A percentile compares a stretch with the other conserved stretches of the same genome.
Conservation (phyloP, 441 rosid species). For the Populus hybrid region DNA sequence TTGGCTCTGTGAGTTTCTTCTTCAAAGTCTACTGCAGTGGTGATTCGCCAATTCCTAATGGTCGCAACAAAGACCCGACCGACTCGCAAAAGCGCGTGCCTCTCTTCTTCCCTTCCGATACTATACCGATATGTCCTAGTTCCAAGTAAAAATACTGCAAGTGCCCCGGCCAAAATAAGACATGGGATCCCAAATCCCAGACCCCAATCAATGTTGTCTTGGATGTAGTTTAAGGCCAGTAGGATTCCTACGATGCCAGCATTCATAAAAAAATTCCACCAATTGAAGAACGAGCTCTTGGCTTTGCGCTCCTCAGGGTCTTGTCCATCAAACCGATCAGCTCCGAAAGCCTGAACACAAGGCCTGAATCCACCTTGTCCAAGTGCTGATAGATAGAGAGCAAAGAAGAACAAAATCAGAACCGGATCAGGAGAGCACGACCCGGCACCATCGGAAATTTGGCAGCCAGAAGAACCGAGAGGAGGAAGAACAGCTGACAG, state of each 20-base stretch:
- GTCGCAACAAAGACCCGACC: constrained; percentile 24
- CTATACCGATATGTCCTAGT: constrained; percentile 33
- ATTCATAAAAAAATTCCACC: constrained; percentile 38
- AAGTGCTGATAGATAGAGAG: constrained; percentile 58
- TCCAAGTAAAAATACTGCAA: constrained; percentile 39
- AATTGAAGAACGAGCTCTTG: constrained; percentile 68
- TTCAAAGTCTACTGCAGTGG: constrained; percentile 12
- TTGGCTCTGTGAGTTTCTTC: constrained; percentile 22
- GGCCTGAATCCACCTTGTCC: constrained; percentile 81
- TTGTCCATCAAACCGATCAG: constrained; percentile 64
- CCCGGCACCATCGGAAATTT: background rate
- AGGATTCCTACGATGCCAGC: constrained; percentile 10
- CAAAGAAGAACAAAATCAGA: constrained; percentile 49
- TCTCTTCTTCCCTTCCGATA: constrained; percentile 21
- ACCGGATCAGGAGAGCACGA: constrained; percentile 27
- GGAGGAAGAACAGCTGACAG: constrained; percentile 49
- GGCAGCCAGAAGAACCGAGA: constrained; percentile 20
- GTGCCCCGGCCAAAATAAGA: constrained; percentile 25
- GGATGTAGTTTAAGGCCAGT: constrained; percentile 29
- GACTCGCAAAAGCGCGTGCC: constrained; percentile 32
- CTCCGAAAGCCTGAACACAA: constrained; percentile 80
- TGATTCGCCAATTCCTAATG: constrained; percentile 24
- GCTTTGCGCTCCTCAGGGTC: constrained; percentile 45
- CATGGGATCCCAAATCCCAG: constrained; percentile 43
- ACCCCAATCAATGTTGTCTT: constrained; percentile 43